A percentile compares a stretch with the other conserved stretches of the same genome.
Conservation (phyloP, 176 grass and related monocot species). For the Musa troglodytarum region DNA sequence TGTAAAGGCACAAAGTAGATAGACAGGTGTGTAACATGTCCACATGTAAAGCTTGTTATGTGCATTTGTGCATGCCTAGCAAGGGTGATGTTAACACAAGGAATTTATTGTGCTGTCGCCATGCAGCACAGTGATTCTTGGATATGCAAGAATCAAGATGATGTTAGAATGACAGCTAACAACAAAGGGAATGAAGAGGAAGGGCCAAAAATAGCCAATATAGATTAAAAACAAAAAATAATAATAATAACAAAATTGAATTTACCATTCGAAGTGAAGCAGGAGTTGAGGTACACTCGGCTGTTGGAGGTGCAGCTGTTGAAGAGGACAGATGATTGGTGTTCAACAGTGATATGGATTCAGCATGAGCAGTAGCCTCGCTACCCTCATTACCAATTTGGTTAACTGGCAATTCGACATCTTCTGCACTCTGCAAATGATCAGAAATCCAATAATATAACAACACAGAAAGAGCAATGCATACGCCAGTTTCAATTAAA, state of each 20-base stretch:
- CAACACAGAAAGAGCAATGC: neutral
- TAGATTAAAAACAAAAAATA: neutral
- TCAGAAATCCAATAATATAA: neutral
- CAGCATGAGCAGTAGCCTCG: constrained; percentile 45
- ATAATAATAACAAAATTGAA: constrained; percentile 12
- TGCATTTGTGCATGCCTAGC: no score
- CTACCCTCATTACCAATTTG: constrained; percentile 34
- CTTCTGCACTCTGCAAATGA: constrained; percentile 40
- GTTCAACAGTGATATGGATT: constrained; percentile 36
- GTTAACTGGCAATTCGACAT: constrained; percentile 32
- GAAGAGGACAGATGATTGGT: constrained; percentile 33
- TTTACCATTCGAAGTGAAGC: constrained; percentile 77
- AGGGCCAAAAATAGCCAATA: neutral
- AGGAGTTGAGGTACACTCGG: constrained; percentile 51
- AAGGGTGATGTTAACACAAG: no score
- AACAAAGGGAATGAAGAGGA: neutral
- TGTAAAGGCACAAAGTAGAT: no score
- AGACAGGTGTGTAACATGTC: no score
- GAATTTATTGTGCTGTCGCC: no score
- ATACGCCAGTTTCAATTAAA: neutral
- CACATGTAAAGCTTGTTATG: no score
- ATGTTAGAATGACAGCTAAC: no score
- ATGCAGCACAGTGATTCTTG: no score
- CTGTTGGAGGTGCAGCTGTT: constrained; percentile 38
- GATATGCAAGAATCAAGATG: no score